Evolutionary conservation across 1,284 basidiomycete species (phyloP), one percentile per base, ranked within the genome.

Genomic region (Melanopsichium pennsylvanicum): DNA sequence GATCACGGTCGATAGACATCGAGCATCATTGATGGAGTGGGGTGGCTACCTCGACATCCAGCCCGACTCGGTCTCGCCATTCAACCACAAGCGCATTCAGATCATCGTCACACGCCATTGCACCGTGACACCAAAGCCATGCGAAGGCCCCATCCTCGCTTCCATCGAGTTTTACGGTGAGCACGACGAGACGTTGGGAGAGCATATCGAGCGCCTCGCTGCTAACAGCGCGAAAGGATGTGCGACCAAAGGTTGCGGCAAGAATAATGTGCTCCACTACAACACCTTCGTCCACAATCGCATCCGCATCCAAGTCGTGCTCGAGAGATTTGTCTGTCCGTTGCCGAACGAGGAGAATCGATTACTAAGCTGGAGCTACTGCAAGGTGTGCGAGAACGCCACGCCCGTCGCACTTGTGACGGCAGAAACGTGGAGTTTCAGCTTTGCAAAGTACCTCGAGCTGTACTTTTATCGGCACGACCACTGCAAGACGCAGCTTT

Each of bases 361-460:
- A 51, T 89, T 96, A 73, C 90, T 91, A 39, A 95, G 93, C 10
- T 97, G 93, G 92, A 93, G 90, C 80, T 89, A 89, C 40, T 97
- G 94, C 83, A 87, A 90, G 36, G 83, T 89, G 19, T 80, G 80
- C 60, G 75, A 72, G 58, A 58, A 64, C 21, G 75, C 71, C 2
- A 74, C 93, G 16, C 91, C 91, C 0, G 92, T 94, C 79, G 90
- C 92, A 51, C 89, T 89, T 16, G 88, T 97, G 34, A 93, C 92
- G 2, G 89, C 92, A 68, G 93, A 97, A 79, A 93, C 94, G 83
- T 92, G 93, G 82, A 83, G 92, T 76, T 91, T 94, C 82, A 89
- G 93, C n/a, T 93, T 93, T 77, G 90, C 90, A 33, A 94, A 94
- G 79, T 96, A 92, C 78, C 85, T 96, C 38, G 93, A 96, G 77